Evolutionary conservation across 2,329 filamentous ascomycete genomes (phyloP), one percentile per base, ranked within the genome.

Genomic region (Phyllosticta capitalensis): DNA sequence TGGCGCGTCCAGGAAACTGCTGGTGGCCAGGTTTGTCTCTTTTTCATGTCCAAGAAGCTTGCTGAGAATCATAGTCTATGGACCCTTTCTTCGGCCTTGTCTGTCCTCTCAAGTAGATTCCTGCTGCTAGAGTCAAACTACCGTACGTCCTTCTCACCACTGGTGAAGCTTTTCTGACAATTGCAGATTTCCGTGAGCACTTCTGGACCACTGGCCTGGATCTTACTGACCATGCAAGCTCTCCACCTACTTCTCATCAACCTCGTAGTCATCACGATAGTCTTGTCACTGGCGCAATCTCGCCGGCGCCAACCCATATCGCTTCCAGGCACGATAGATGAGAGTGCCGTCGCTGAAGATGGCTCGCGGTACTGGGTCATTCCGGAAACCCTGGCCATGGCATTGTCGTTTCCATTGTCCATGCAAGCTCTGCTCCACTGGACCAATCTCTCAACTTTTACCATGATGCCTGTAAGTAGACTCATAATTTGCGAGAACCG

Each of bases 361-460:
- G 28, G 6, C 33, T n/a, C 52, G 19, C 55, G 56, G 59, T 38
- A 38, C 17, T 38, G 30, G 30, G 10, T 38, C 30, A 38, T 57
- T 19, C 45, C 54, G 10, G 52, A 45, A 12, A 52, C 58, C 17
- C 5, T 56, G 54, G 53, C 65, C 12, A 61, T 64, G 54, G 63
- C 67, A 7, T 53, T 65, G n/a, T 65, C 69, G 2, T 62, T 66
- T n/a, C 58, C 66, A 5, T 64, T 68, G 24, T 63, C 62, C 19
- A 52, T 67, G 9, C 69, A 72, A 55, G 67, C 69, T 5, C 58
- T 70, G 9, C 49, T 72, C 20, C 71, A 71, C 58, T 66, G 67
- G 38, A 64, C 64, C 19, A 71, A 72, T 54, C 30, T 72, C 2
- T 62, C 70, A 1, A 66, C 69, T 0, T 58, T 72, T 12, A 61